A percentile compares a stretch with the other conserved stretches of the same genome.
Evolutionary conservation across 441 rosid species (phyloP).

Genomic region (Populus hybrid): DNA sequence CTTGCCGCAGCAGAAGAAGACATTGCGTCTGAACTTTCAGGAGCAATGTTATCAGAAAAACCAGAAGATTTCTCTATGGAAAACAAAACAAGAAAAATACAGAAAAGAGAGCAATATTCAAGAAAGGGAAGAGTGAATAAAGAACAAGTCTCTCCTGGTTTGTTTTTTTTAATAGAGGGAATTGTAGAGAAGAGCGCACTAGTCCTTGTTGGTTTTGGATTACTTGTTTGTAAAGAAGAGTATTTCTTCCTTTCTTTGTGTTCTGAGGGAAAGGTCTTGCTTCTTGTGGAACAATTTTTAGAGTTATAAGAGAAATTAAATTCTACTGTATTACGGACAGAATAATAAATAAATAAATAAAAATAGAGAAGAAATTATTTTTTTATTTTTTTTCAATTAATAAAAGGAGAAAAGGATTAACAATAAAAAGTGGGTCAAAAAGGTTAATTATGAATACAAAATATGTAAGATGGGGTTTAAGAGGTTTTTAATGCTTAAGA

Average conservation of each 20-base stretch:
- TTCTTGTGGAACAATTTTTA: neutral
- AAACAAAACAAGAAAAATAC: neutral
- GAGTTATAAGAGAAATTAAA: neutral
- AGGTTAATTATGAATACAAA: no score
- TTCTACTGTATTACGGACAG: neutral
- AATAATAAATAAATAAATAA: no score
- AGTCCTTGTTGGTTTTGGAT: neutral
- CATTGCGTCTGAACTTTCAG: neutral
- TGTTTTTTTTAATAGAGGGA: neutral
- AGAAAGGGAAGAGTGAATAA: neutral
- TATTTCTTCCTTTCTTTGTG: neutral
- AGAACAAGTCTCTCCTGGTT: neutral
- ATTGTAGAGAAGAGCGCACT: neutral
- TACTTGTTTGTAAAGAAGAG: neutral
- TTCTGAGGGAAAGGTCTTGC: neutral
- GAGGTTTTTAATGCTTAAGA: no score
- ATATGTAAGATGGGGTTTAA: no score
- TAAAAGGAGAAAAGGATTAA: neutral
- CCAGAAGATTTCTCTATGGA: neutral
- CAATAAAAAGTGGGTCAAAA: no score
- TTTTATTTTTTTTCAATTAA: no score
- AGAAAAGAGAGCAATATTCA: neutral
- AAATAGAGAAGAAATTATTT: no score
- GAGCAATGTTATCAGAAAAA: neutral
- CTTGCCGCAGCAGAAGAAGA: neutral